A percentile compares a stretch with the other conserved stretches of the same genome.
Conservation (phyloP, 257 asterid species). For the Fraxinus excelsior region DNA sequence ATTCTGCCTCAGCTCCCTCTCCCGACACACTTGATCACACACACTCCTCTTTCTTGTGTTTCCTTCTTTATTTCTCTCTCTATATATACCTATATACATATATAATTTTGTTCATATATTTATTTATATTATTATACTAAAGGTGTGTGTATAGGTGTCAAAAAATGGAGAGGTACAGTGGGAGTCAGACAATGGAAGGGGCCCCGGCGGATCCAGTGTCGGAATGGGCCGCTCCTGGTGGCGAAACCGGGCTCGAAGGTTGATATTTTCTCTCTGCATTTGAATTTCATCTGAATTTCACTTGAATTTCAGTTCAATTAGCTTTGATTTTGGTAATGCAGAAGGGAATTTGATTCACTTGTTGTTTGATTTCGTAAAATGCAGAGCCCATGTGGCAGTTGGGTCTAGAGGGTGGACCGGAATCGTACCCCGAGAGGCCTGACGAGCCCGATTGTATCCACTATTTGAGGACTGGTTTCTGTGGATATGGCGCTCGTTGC, state of each 20-base stretch:
- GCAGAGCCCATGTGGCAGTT: slow-evolving; percentile 98
- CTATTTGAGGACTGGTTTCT: slow-evolving; percentile 87
- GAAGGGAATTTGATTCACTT: slow-evolving; percentile 33
- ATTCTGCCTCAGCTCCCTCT: neutral
- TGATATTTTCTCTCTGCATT: slow-evolving; percentile 37
- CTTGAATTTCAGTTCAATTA: slow-evolving; percentile 35
- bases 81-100: neutral
- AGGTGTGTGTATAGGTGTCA: neutral
- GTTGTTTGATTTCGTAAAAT: slow-evolving; percentile 45
- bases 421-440: slow-evolving; percentile 85
- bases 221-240: slow-evolving; percentile 72
- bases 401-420: slow-evolving; percentile 65
- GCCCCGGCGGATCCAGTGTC: slow-evolving; percentile 59
- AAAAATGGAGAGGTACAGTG: slow-evolving; percentile 55
- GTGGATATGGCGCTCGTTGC: slow-evolving; percentile 90
- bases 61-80: neutral
- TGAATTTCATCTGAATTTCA: slow-evolving; percentile 49
- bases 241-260: slow-evolving; percentile 81
- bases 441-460: slow-evolving; percentile 84
- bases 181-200: slow-evolving; percentile 56
- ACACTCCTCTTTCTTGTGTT: neutral
- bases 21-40: slow-evolving; percentile 4
- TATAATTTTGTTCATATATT: neutral
- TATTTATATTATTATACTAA: neutral
- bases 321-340: slow-evolving; percentile 31